A percentile compares a stretch with the other conserved stretches of the same genome.
Conservation (phyloP, 495 filamentous ascomycete species). For the Cenococcum geophilum region DNA sequence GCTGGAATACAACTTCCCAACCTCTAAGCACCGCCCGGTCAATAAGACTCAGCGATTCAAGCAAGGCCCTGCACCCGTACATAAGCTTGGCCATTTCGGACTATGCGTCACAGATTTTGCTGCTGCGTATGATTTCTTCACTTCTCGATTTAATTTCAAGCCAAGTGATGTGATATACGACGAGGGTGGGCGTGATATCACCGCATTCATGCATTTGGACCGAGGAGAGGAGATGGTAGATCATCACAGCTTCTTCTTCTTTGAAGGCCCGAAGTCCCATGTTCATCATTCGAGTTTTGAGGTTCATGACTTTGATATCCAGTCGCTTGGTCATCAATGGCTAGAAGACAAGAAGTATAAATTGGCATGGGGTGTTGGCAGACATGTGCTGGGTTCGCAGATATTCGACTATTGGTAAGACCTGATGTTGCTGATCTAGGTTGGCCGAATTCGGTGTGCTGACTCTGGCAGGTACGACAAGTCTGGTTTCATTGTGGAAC, state of each 20-base stretch:
- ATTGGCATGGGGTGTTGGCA: conserved; percentile 65
- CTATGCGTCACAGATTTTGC: conserved; percentile 56
- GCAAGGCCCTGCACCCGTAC: conserved; percentile 57
- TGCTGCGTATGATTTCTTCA: conserved; percentile 56
- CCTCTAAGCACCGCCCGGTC: neutral
- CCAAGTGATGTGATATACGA: conserved; percentile 45
- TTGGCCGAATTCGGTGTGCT: neutral
- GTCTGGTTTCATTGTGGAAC: conserved; percentile 6
- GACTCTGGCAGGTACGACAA: conserved; percentile 2
- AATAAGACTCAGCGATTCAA: conserved; percentile 31
- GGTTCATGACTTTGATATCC: conserved; percentile 69
- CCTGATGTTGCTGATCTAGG: neutral
- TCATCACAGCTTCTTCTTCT: conserved; percentile 69
- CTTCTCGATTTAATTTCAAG: conserved; percentile 59
- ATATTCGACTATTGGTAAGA: conserved; percentile 64
- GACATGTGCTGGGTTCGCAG: conserved; percentile 62
- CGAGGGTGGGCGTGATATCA: conserved; percentile 44
- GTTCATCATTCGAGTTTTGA: conserved; percentile 72
- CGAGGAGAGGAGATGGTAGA: conserved; percentile 56
- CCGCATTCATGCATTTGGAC: conserved; percentile 60
- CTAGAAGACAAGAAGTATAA: conserved; percentile 56
- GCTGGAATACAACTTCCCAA: neutral
- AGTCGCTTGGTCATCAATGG: conserved; percentile 68
- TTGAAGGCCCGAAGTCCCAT: conserved; percentile 46
- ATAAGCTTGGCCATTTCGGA: conserved; percentile 72